Evolutionary conservation across 768 basidiomycete species (phyloP), one percentile per base, ranked within the genome.

Genomic region (Leccinum arenicola): DNA sequence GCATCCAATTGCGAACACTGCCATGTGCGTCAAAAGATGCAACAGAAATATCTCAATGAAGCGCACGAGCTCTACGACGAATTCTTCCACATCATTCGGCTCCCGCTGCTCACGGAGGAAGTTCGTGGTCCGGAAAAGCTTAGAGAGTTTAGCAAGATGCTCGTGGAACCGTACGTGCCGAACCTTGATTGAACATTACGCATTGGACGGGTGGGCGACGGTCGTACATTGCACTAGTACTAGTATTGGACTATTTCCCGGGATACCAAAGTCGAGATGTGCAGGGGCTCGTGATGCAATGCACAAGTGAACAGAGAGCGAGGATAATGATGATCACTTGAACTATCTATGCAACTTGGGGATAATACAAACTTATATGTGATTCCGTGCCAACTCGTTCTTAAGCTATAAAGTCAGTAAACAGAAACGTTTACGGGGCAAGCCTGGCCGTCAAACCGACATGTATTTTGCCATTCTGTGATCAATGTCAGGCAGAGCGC

Each of bases 11-110:
- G 97, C 75, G 93, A 95, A 65, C 96, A 98, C 74, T 99, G 97
- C 75, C 81, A 82, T 54, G 95, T 98, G 19, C 85, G 97, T 60
- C 88, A 93, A 74, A 90, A 88, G 77, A 98, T 98, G 96, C 95
- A 98, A 75, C 95, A 97, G 75, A 98, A 97, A 74, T 99, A 99
- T 74, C 84, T 99, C 21, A 82, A 81, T 51, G 97, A 98, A 76
- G 95, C 96, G 15, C 93, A 97, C 75, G 96, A 98, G 70, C 87
- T 98, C 52, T 97, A 97, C 71, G 93, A 93, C 74, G 94, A 97
- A 67, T 97, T 96, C 73, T 99, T 98, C 87, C 95, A 99, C 74
- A 97, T 99, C 66, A 76, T 98, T 15, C 86, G 89, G 71, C 83
- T 99, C 51, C 97, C 97, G 3, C 77, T 99, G 36, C 84, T 98